Evolutionary conservation across 257 asterid genomes (phyloP), one percentile per base, ranked within the genome.

Genomic region (Capsicum pubescens): DNA sequence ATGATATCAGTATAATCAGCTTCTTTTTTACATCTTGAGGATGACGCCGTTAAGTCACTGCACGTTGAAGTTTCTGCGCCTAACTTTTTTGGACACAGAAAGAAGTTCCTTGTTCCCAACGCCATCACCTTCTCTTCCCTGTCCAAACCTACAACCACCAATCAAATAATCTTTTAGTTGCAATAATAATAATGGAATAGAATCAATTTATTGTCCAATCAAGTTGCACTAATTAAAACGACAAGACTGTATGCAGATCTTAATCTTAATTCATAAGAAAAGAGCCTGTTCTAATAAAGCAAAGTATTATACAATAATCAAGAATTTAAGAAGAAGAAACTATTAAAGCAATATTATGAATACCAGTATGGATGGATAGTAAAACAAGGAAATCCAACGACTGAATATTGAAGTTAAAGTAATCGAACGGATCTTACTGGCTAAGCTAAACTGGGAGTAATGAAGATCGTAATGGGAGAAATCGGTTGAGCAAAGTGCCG

Each of bases 391-490:
- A 39, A 39, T 39, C 2, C 44, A 39, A 39, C 4, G 44, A 39
- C 44, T 39, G 44, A 39, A 39, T 39, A 88, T 44, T 26, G 14
- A 64, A 64, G 58, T 9, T 39, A 56, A 9, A 35, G 16, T 32
- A 67, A 67, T 81, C 77, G 46, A 58, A 26, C 36, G 61, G 39
- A 3, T 19, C 98, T 90, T 89, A 95, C 99, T 92, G 84, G 93
- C 97, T 71, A 95, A 85, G 91, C 99, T 93, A 84, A 95, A 95
- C 83, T 95, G 99, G 7, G 99, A 94, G 87, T 93, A 95, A 86
- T 95, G 99, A 85, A 95, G 98, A 84, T 90, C 94, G 82, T 90
- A 94, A 19, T 86, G 90, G 5, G 88, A 79, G 9, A 92, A 90
- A 46, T 85, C 87, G 10, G 57, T 35, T 13, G 94, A 84, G n/a